Conservation (phyloP, 495 filamentous ascomycete species). For the Penicillium turbatum region DNA sequence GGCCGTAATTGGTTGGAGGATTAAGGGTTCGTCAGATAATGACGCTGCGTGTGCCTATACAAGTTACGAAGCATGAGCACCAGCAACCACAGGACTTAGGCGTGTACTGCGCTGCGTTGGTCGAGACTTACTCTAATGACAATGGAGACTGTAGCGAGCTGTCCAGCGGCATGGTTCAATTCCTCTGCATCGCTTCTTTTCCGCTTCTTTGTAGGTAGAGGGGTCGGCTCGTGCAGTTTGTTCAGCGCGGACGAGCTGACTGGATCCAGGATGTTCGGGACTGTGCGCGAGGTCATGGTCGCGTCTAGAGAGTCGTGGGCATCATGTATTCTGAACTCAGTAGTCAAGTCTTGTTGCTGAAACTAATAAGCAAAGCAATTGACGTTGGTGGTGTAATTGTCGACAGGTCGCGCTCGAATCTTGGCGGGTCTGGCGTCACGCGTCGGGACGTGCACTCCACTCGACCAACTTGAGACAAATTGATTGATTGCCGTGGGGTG, state of each 20-base stretch:
- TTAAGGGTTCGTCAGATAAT: constrained; percentile 53
- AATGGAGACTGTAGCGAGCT: constrained; percentile 27
- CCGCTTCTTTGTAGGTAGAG: constrained; percentile 33
- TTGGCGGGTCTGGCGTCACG: constrained; percentile 33
- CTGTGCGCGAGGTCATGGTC: constrained; percentile 39
- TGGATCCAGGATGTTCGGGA: constrained; percentile 32
- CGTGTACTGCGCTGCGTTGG: not conserved
- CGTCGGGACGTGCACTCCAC: constrained; percentile 23
- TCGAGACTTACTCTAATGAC: constrained; percentile 29
- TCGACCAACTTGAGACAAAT: not conserved
- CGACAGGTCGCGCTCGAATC: constrained; percentile 11
- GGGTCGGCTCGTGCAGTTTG: constrained; percentile 25
- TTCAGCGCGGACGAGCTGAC: constrained; percentile 33
- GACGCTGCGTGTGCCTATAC: constrained; percentile 55
- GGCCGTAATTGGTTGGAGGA: constrained; percentile 56
- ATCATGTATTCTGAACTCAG: constrained; percentile 14
- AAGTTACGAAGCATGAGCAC: constrained; percentile 4
- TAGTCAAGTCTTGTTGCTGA: not conserved
- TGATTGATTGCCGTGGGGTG: not conserved
- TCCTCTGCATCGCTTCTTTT: constrained; percentile 20
- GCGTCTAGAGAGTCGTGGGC: constrained; percentile 17
- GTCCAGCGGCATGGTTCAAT: constrained; percentile 18
- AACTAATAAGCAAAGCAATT: constrained; percentile 5
- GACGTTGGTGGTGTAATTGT: constrained; percentile 12
- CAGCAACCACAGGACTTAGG: not conserved